These are phyloP conservation scores for Epicoccum sorghinum DNA, from an alignment of 2,329 filamentous ascomycete genomes.

Conservation along the genomic window DNA sequence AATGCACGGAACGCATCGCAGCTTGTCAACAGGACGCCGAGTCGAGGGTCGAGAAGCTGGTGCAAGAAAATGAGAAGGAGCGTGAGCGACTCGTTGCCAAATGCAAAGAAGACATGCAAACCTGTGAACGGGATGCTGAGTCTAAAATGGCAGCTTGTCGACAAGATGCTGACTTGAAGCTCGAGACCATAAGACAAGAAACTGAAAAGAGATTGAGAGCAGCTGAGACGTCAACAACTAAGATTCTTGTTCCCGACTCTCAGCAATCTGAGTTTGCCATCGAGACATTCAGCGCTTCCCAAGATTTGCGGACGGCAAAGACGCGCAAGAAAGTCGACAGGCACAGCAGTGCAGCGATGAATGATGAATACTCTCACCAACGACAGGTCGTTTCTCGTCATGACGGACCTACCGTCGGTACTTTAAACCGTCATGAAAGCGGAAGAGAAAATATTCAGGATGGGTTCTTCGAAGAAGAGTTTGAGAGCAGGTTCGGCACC, in stretches of 20 bases:
- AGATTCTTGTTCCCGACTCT: neutral
- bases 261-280: neutral
- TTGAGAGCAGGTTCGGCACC: conserved; percentile 9
- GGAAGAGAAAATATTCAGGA: too few relatives aligned
- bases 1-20: too few relatives aligned
- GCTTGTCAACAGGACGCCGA: too few relatives aligned
- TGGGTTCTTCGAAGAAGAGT: conserved; percentile 10
- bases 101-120: neutral
- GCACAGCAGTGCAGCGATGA: conserved; percentile 20
- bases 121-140: neutral
- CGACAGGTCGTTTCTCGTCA: too few relatives aligned
- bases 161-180: neutral
- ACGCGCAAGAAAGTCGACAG: conserved; percentile 30
- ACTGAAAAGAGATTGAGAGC: neutral
- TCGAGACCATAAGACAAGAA: neutral
- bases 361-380: neutral
- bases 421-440: neutral
- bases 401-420: too few relatives aligned
- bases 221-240: neutral
- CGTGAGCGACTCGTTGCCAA: neutral
- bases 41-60: conserved; percentile 11
- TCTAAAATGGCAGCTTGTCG: neutral
- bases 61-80: conserved; percentile 5
- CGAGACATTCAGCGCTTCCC: neutral
- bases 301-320: conserved; percentile 1